Evolutionary conservation across 2,329 filamentous ascomycete species (phyloP), one percentile per base, ranked within the genome.

Genomic region (Colletotrichum trifolii): DNA sequence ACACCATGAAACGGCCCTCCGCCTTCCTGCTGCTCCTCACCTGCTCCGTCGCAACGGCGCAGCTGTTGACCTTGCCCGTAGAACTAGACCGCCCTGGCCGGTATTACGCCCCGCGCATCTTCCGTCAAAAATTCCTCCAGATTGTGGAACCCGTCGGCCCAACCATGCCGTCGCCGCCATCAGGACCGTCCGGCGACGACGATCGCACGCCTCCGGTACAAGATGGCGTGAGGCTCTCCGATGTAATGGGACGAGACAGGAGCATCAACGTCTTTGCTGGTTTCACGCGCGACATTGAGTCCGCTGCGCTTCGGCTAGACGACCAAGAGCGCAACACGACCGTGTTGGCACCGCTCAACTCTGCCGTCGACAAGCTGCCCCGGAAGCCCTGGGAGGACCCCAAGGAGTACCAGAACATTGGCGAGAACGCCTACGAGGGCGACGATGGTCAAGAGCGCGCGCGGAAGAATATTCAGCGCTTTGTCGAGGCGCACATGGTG

Each of bases 321-420:
- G 86, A 93, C 74, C 77, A 83, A 1, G 74, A 80, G 1, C 78
- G 85, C 63, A 94, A 95, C 75, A 92, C 92, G 13, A 97, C 94
- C 2, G 89, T 98, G 33, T 87, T 98, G 3, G 95, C 94, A 6
- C 96, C 96, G 1, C 81, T 92, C 58, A 98, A 99, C 82, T 88
- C 86, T 15, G 93, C 90, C 3, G 88, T 99, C 73, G 91, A 91
- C 69, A 81, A 78, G 1, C 81, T 98, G 33, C 92, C 94, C 1
- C 85, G 91, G 56, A 98, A 97, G 76, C 94, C 94, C 0, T 97
- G 93, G 93, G 92, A 91, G 71, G 82, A 94, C 68, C 87, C 91
- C 0, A 78, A 84, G 56, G 94, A 97, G 69, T 95, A 96, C 75
- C 79, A 83, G 4, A 77, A 77, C 1, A 79, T 91, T 4, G 93